Base-by-base conservation (phyloP, 2,329 filamentous ascomycete genomes). In the Trichoderma harzianum region DNA sequence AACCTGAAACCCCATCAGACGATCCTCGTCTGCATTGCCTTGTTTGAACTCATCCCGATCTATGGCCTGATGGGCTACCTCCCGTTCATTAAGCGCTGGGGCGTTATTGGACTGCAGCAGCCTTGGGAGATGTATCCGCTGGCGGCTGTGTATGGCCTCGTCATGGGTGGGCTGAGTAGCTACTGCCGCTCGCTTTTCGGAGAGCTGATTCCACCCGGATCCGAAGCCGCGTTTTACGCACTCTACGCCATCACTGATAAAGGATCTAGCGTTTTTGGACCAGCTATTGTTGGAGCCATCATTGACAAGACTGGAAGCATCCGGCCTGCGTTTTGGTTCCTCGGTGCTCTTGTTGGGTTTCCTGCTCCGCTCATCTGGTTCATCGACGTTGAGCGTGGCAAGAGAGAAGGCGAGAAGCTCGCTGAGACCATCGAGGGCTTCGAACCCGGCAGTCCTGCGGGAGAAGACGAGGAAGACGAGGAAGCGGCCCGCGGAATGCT, bases 211-310 rank as follows among this genome's bases (percentile, higher is more conserved):
- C 96, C 96, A 1, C 93, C 94, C 0, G 96, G 96, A 5, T 97
- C 92, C 34, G 96, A 99, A 82, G 95, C 96, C 0, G 95, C 95
- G 0, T 99, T 99, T 79, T 99, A 97, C 79, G 95, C 95, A 0
- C 86, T 99, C 2, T 99, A 98, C 79, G 96, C 96, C 43, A 98
- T 98, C 74, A 98, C 96, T 2, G 96, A 99, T 80, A 99, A 99
- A 81, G 95, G 95, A 1, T 96, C 93, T 26, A 97, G 93, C 78
- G 86, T 98, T 2, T 98, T 99, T 80, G 96, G 96, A 0, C 96
- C 96, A 0, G 92, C 94, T 0, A 95, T 99, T 78, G 96, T 99
- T 0, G 96, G 95, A 1, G 90, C 91, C 14, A 97, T 99, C 75
- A 97, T 96, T 14, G 95, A 98, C 81, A 89, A 85, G 65, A 92